Percentiles rank a stretch among this genome's conserved stretches.
These are phyloP conservation scores for Diplodia sapinea DNA, from an alignment of 2,329 filamentous ascomycete species.

Conservation along the genomic window DNA sequence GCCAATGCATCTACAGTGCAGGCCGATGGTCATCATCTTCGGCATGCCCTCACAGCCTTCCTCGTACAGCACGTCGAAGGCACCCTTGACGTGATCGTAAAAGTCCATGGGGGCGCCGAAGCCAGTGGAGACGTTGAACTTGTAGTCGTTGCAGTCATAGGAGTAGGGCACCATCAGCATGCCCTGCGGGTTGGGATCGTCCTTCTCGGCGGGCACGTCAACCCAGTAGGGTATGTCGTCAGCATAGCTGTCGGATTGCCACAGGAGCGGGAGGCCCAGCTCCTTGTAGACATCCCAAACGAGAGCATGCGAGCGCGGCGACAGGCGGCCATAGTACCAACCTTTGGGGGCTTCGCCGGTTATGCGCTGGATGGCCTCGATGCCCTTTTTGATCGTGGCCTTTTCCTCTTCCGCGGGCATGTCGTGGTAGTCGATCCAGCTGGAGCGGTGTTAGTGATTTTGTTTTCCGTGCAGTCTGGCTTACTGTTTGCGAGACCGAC, in stretches of 20 bases:
- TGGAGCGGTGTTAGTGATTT: neutral
- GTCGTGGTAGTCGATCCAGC: constrained; percentile 60
- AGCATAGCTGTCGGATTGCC: constrained; percentile 59
- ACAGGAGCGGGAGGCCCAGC: constrained; percentile 58
- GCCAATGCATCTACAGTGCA: constrained; percentile 61
- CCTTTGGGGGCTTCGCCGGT: constrained; percentile 56
- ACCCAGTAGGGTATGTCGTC: constrained; percentile 64
- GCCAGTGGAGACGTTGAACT: constrained; percentile 52
- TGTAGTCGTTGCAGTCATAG: constrained; percentile 64
- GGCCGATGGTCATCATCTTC: constrained; percentile 64
- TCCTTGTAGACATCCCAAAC: constrained; percentile 59
- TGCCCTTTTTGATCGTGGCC: constrained; percentile 54
- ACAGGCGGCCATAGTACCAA: constrained; percentile 58
- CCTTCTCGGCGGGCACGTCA: constrained; percentile 57
- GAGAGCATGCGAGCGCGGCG: constrained; percentile 54
- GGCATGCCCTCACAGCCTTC: constrained; percentile 57
- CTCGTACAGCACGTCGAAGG: constrained; percentile 61
- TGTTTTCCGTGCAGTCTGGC: too few relatives aligned
- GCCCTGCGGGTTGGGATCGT: constrained; percentile 51
- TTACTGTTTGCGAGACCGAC: neutral
- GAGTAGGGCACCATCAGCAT: constrained; percentile 61
- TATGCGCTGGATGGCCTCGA: constrained; percentile 51
- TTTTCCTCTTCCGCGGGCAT: constrained; percentile 55
- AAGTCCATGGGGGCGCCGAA: constrained; percentile 56
- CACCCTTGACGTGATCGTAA: constrained; percentile 55